A percentile compares a stretch with the other conserved stretches of the same genome.
Evolutionary conservation across 192 early-diverging fungal genomes (phyloP).

Genomic region (Podila clonocystis): DNA sequence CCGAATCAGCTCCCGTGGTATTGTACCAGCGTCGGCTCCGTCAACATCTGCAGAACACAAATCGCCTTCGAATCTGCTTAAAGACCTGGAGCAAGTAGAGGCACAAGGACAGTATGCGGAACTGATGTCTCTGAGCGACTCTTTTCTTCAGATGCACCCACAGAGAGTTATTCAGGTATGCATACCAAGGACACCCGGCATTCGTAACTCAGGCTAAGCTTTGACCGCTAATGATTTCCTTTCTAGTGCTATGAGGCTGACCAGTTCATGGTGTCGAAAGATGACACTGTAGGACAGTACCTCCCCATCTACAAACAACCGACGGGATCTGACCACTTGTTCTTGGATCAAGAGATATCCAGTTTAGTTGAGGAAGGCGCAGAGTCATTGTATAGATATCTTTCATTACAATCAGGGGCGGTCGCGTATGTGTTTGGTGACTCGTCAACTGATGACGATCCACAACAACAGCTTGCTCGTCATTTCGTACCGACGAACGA

Average conservation of each 20-base stretch:
- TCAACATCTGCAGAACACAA: background rate
- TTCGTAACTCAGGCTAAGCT: background rate
- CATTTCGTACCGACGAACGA: background rate
- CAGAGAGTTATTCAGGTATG: slow-evolving; percentile 30
- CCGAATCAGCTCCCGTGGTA: slow-evolving; percentile 38
- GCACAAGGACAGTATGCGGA: slow-evolving; percentile 35
- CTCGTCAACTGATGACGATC: slow-evolving; percentile 13
- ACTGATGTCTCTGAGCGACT: slow-evolving; percentile 32
- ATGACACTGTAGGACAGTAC: slow-evolving; percentile 37
- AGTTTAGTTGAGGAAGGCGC: slow-evolving; percentile 21
- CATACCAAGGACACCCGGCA: background rate
- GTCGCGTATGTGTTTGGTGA: slow-evolving; percentile 14
- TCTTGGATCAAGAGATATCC: slow-evolving; percentile 38
- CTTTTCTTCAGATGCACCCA: slow-evolving; percentile 28
- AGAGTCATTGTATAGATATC: slow-evolving; percentile 16
- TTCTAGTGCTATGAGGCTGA: slow-evolving; percentile 33
- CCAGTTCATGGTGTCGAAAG: slow-evolving; percentile 29
- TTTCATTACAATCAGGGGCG: slow-evolving; percentile 3
- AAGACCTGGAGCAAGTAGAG: slow-evolving; percentile 32
- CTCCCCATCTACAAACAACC: slow-evolving; percentile 25
- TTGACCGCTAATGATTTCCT: background rate
- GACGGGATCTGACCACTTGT: slow-evolving; percentile 32
- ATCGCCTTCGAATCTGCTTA: background rate
- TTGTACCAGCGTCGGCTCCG: slow-evolving; percentile 31
- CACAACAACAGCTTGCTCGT: background rate